Evolutionary conservation across 1,284 basidiomycete genomes (phyloP), one percentile per base, ranked within the genome.

Genomic region (Bondarzewia mesenterica): DNA sequence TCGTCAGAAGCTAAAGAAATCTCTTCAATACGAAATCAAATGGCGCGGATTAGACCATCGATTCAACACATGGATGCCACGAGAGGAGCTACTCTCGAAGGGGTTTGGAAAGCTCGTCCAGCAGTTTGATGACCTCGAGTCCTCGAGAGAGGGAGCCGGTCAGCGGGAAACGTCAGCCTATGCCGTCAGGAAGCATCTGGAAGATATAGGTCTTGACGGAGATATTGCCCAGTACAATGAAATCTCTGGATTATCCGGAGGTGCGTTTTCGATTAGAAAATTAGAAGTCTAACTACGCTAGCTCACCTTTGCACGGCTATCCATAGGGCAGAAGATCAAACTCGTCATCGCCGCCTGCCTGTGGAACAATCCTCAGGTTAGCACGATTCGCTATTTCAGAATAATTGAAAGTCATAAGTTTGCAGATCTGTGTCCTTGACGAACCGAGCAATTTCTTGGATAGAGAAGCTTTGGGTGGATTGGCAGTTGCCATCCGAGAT

Each of bases 401-500:
- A 48, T 18, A 15, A 6, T 40, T 18, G 20, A 40, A 16, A 4
- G 38, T 3, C 40, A 42, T 44, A 40, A 47, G 40, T 37, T 35
- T 50, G 44, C 48, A 79, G 77, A 82, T 83, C 55, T 88, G 85
- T 60, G 71, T 89, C n/a, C 74, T 92, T 37, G 90, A 93, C 63
- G 91, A 97, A 69, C 95, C 95, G 29, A 97, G 92, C 63, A 99
- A 99, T 73, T 99, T 98, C 75, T 80, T 95, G 73, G 93, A 93
- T 64, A 79, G 86, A 52, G 86, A 90, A 62, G 86, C 92, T 12
- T 72, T 94, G 20, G 92, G 94, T 58, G 95, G 96, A 56, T 74
- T 99, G 35, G 93, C 95, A 36, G 86, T 95, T 37, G 95, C 96
- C 27, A 98, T 99, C 67, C 85, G 85, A 58, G 92, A 97, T 59